Evolutionary conservation across 306 rosid genomes (phyloP), one percentile per base, ranked within the genome.

Genomic region (Vigna hirtella): DNA sequence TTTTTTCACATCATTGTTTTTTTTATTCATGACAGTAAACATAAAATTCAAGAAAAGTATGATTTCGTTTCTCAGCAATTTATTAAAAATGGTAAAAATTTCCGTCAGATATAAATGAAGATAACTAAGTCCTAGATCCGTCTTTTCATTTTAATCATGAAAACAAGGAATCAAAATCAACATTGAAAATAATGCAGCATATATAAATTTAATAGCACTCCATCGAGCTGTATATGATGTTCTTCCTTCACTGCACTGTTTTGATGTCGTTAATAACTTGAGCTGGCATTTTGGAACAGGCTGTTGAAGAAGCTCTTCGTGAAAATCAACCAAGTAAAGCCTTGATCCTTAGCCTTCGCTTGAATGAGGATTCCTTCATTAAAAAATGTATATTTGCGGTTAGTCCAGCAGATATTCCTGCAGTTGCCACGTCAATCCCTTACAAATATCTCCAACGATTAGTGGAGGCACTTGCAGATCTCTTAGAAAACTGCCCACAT

Each of bases 351-450:
- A 87, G 99, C 70, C 95, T 95, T 40, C 90, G 98, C 45, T 72
- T 95, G 70, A 90, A 95, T 30, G 99, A 90, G 80, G 98, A 91
- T 82, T 70, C 75, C 71, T 48, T 78, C 18, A 90, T 90, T 30
- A 95, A 87, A 76, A 93, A 91, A 74, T 88, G 99, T 85, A 87
- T 93, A 40, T 93, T 91, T 83, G 83, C 97, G 6, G 94, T 88
- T 70, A 78, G 76, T 69, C 88, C 94, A 4, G 72, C 49, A 5
- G 97, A 93, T 85, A 88, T 95, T 62, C 85, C 91, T 6, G 87
- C 89, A 3, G 83, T 95, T 66, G 84, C 85, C 24, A 59, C 88
- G 56, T 87, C 96, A 58, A 84, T 90, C 73, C 97, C 99, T 43
- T 76, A 45, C 38, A 85, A 85, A 80, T 91, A 95, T 85, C 80